These are phyloP conservation scores for Neopestalotiopsis clavispora DNA, from an alignment of 2,329 filamentous ascomycete species.

Conservation along the genomic window DNA sequence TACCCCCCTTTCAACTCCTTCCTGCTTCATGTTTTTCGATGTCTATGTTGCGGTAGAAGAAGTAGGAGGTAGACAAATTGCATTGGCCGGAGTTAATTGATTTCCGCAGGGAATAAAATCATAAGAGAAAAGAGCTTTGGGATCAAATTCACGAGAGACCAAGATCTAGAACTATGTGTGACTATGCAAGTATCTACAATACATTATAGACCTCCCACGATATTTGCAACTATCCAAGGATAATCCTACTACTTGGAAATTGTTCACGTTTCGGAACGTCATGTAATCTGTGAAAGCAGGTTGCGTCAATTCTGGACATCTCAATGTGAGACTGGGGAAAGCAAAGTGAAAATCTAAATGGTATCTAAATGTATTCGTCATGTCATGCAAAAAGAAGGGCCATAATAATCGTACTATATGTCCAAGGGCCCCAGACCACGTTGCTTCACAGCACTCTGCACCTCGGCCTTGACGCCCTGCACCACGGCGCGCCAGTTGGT, in stretches of 20 bases:
- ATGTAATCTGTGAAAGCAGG: no score
- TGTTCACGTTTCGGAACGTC: background rate
- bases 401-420: conserved; percentile 34
- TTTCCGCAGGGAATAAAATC: background rate
- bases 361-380: conserved; percentile 5
- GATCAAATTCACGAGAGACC: background rate
- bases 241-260: background rate
- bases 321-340: no score
- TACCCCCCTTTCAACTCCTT: background rate
- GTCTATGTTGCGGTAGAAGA: background rate
- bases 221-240: background rate
- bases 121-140: background rate
- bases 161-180: background rate
- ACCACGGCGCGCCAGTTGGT: conserved; percentile 53
- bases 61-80: background rate
- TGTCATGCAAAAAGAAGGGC: background rate
- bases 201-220: background rate
- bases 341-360: background rate
- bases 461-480: conserved; percentile 48
- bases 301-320: no score
- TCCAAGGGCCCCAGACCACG: conserved; percentile 62
- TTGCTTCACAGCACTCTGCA: conserved; percentile 59
- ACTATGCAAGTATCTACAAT: background rate
- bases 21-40: background rate
- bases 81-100: conserved; percentile 15